Evolutionary conservation across 345 rosid genomes (phyloP).

Genomic region (Hirschfeldia incana): DNA sequence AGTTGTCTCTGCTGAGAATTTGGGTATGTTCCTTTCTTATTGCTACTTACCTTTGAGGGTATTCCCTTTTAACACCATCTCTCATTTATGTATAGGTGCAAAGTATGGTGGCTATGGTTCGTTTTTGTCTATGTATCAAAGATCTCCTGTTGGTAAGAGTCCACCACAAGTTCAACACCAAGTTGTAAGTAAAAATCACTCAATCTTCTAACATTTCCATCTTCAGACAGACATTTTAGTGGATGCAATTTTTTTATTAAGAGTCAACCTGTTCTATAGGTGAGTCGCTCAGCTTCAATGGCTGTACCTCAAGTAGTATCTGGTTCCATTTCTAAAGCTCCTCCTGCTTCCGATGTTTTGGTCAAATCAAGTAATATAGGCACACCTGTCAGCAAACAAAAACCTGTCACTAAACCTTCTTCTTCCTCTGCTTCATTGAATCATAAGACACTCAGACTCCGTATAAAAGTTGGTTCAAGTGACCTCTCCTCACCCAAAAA

Average conservation of each 20-base stretch:
- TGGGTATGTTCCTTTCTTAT: slow-evolving; percentile 47
- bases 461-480: slow-evolving; percentile 79
- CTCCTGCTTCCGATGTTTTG: slow-evolving; percentile 40
- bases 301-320: slow-evolving; percentile 42
- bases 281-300: slow-evolving; percentile 44
- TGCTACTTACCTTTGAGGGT: slow-evolving; percentile 11
- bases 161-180: slow-evolving; percentile 35
- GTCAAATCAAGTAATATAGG: slow-evolving; percentile 43
- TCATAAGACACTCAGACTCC: slow-evolving; percentile 66
- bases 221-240: slow-evolving; percentile 9
- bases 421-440: slow-evolving; percentile 48
- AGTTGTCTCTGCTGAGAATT: slow-evolving; percentile 71
- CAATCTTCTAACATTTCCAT: slow-evolving; percentile 21
- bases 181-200: slow-evolving; percentile 33
- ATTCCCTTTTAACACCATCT: background rate
- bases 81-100: slow-evolving; percentile 34
- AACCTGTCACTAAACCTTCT: slow-evolving; percentile 37
- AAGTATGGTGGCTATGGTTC: slow-evolving; percentile 48
- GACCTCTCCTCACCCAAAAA: slow-evolving; percentile 66
- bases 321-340: slow-evolving; percentile 44
- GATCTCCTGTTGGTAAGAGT: slow-evolving; percentile 39
- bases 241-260: slow-evolving; percentile 20
- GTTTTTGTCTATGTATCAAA: slow-evolving; percentile 40
- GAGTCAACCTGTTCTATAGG: slow-evolving; percentile 44
- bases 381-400: slow-evolving; percentile 44